Base-by-base conservation (phyloP, 2,329 filamentous ascomycete genomes). In the Paecilomyces variotii region DNA sequence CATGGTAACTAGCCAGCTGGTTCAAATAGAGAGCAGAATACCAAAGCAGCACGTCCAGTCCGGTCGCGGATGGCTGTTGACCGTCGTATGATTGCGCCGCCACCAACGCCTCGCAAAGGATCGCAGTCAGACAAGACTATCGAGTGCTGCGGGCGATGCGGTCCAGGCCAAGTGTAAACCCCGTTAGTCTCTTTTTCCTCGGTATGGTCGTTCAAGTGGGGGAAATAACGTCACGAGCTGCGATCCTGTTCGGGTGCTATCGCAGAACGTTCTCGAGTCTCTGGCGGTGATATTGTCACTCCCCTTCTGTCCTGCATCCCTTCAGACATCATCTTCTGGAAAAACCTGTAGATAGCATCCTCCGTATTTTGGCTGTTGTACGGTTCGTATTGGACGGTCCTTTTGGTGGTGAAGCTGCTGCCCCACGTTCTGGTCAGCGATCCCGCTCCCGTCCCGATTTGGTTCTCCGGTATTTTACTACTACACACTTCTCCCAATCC, bases 211-310 rank as follows among this genome's bases (percentile, higher is more conserved):
- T 2, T 4, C 25, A 24, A 55, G 30, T 59, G 57, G 53, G 39
- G 53, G 55, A 14, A 26, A 52, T 26, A 52, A 59, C 64, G 63
- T 67, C 65, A 67, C 64, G 55, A 39, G 56, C 34, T 25, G 59
- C 63, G 56, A 25, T 50, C 45, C 24, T 55, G 25, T 54, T 49
- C 53, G 24, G 56, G 57, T 26, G 52, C 11, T 56, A 45, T 24
- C 39, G 27, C 50, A 24, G 50, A 52, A 52, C 25, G 27, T 52
- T 52, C 50, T 52, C 24, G 49, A 52, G 24, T 39, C 35, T 30
- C 28, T 32, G 30, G 30, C 30, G 30, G 30, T 32, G 30, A 32
- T 32, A 6, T 32, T 32, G 30, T 32, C 30, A 32, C 30, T 32
- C 30, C 30, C 30, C 7, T 7, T 32, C 28, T 9, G 28, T 32